These are phyloP conservation scores for Dioszegia aurantiaca DNA, from an alignment of 768 basidiomycete species.

Conservation along the genomic window DNA sequence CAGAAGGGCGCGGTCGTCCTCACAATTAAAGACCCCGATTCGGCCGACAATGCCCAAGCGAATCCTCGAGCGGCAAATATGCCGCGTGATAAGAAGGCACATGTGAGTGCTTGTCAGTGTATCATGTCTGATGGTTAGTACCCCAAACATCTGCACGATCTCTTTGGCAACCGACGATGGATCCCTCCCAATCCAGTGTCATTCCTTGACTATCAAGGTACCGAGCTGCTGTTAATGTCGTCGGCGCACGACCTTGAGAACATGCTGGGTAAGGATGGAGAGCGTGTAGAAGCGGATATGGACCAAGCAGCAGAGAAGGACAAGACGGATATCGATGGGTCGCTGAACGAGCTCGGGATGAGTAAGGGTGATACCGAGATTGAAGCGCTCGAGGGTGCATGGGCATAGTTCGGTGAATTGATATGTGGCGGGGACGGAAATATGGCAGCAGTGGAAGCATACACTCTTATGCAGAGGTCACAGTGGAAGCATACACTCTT, in stretches of 20 bases:
- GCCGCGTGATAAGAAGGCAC: conserved; percentile 36
- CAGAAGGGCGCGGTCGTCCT: conserved; percentile 36
- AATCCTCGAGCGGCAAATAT: conserved; percentile 44
- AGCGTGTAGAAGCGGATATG: conserved; percentile 38
- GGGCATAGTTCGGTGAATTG: conserved; percentile 28
- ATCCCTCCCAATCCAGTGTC: conserved; percentile 43
- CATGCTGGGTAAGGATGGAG: conserved; percentile 37
- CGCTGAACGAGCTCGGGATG: conserved; percentile 46
- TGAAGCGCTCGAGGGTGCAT: conserved; percentile 44
- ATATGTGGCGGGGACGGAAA: neutral
- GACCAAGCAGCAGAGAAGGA: conserved; percentile 35
- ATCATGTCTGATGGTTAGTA: conserved; percentile 24
- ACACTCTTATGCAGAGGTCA: no score
- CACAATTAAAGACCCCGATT: conserved; percentile 45
- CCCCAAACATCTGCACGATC: conserved; percentile 26
- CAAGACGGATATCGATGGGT: conserved; percentile 28
- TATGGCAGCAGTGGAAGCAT: no score
- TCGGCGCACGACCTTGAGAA: conserved; percentile 39
- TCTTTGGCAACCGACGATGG: conserved; percentile 34
- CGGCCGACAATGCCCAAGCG: conserved; percentile 13
- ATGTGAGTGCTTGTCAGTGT: conserved; percentile 22
- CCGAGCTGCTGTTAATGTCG: conserved; percentile 43
- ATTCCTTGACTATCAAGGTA: conserved; percentile 37
- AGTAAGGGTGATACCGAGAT: conserved; percentile 38
- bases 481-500: no score